Base-by-base conservation (phyloP, 306 rosid genomes). In the Prosopis cineraria region DNA sequence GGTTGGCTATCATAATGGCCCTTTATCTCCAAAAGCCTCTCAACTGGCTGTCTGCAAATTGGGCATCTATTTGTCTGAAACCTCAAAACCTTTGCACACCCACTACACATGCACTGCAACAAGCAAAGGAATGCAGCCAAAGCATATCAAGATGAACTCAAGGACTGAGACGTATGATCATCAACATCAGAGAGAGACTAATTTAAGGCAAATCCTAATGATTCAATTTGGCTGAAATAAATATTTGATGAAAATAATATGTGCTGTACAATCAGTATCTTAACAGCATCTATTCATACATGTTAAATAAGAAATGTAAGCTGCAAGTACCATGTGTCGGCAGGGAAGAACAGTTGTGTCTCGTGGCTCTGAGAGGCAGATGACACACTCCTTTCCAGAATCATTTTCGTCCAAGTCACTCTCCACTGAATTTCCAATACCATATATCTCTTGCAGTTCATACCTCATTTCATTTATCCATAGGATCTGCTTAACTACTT, bases 311-410 rank as follows among this genome's bases (percentile, higher is more conserved):
- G 44, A 63, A 30, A 30, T 63, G 62, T 39, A 17, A 53, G 24
- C 53, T 68, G 63, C 31, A 31, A 78, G 82, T 93, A 93, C 98
- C 98, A 93, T 93, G 82, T 93, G 98, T 70, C 98, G 89, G 89
- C 98, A 93, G 20, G 98, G 98, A 80, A 89, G 97, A 41, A 89
- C 92, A 29, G 92, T 88, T 12, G 98, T 93, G 83, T 93, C 98
- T 33, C 91, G 89, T 16, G 98, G 97, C 71, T 93, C 98, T 9
- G 98, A 91, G 79, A 91, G 82, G 90, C 98, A 93, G 84, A 93
- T 91, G 70, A 91, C 98, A 22, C 98, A 93, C 77, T 91, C 98
- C 84, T 91, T 91, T 76, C 97, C 98, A 1, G 87, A 89, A 70
- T 93, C 97, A 78, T 79, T 91, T 65, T 85, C 90, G 34, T 91